Evolutionary conservation across 371 early-diverging fungal genomes (phyloP).

Genomic region (Apophysomyces trapeziformis): DNA sequence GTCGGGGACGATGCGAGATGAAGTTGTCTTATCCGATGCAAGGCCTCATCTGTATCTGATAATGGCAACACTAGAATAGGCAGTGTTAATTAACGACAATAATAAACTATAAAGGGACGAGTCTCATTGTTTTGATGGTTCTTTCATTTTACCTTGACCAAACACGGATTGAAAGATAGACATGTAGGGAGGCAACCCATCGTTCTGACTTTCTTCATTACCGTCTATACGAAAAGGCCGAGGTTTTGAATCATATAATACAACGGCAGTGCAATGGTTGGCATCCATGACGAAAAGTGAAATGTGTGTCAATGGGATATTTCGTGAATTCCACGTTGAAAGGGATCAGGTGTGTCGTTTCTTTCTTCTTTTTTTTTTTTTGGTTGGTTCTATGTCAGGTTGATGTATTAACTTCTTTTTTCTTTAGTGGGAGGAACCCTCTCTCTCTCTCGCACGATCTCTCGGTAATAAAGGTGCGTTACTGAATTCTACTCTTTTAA

Average conservation of each 20-base stretch:
- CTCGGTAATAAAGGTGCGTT: neutral
- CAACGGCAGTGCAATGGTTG: conserved; percentile 18
- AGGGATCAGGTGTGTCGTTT: neutral
- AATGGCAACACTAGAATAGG: conserved; percentile 1
- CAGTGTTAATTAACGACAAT: neutral
- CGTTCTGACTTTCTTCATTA: neutral
- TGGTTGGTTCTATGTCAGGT: conserved; percentile 1
- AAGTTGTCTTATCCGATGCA: conserved; percentile 3
- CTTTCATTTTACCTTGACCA: conserved; percentile 26
- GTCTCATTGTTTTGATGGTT: neutral
- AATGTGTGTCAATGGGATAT: neutral
- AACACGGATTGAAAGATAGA: conserved; percentile 19
- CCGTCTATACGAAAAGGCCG: conserved; percentile 15
- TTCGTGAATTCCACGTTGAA: neutral
- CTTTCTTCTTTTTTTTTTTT: neutral
- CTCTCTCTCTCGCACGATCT: conserved; percentile 11
- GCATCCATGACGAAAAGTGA: conserved; percentile 17
- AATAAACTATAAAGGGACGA: neutral
- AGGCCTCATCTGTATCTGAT: conserved; percentile 1
- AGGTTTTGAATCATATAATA: conserved; percentile 13
- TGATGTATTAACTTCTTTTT: neutral
- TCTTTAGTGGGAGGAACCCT: neutral
- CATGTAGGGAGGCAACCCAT: conserved; percentile 18
- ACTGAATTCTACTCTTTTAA: neutral
- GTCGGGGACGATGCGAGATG: conserved; percentile 12